Percentiles rank a stretch among this genome's conserved stretches.
Evolutionary conservation across 495 filamentous ascomycete genomes (phyloP).

Genomic region (Mytilinidion resinicola): DNA sequence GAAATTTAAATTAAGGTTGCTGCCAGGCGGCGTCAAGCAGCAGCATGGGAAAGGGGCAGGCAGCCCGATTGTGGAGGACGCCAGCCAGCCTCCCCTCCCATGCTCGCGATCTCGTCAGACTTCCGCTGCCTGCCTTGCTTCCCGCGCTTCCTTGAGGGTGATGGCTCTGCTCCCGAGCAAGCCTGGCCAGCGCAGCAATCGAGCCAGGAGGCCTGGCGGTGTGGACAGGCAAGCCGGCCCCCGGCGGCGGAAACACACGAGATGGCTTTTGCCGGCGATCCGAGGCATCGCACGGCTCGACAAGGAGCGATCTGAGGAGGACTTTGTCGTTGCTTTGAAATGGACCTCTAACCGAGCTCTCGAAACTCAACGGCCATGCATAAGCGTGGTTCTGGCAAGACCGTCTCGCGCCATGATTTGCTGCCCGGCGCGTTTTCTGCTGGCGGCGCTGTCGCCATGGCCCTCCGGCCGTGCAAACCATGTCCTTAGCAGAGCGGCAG

Average conservation of each 20-base stretch:
- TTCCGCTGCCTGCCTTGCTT: constrained; percentile 24
- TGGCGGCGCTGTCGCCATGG: constrained; percentile 22
- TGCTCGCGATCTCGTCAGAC: constrained; percentile 3
- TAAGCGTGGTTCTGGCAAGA: constrained; percentile 26
- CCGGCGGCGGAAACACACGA: not conserved
- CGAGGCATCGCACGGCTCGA: not conserved
- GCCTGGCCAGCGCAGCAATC: constrained; percentile 12
- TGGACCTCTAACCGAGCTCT: constrained; percentile 28
- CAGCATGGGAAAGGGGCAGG: constrained; percentile 5
- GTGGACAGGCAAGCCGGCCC: constrained; percentile 5
- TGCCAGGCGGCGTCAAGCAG: not conserved
- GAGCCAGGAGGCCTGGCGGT: constrained; percentile 12
- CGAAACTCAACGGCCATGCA: constrained; percentile 26
- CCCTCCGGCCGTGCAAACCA: constrained; percentile 24
- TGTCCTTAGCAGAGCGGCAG: constrained; percentile 14
- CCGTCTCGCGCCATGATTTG: constrained; percentile 19
- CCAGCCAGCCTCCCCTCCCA: constrained; percentile 7
- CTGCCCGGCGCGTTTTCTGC: constrained; percentile 12
- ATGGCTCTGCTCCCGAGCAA: constrained; percentile 12
- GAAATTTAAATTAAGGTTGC: constrained; percentile 1
- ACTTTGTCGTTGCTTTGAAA: constrained; percentile 25
- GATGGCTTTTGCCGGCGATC: constrained; percentile 8
- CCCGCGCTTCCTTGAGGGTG: constrained; percentile 28
- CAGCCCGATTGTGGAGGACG: constrained; percentile 15
- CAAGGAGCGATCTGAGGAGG: constrained; percentile 2